Evolutionary conservation across 257 asterid genomes (phyloP), one percentile per base, ranked within the genome.

Genomic region (Gentiana straminea): DNA sequence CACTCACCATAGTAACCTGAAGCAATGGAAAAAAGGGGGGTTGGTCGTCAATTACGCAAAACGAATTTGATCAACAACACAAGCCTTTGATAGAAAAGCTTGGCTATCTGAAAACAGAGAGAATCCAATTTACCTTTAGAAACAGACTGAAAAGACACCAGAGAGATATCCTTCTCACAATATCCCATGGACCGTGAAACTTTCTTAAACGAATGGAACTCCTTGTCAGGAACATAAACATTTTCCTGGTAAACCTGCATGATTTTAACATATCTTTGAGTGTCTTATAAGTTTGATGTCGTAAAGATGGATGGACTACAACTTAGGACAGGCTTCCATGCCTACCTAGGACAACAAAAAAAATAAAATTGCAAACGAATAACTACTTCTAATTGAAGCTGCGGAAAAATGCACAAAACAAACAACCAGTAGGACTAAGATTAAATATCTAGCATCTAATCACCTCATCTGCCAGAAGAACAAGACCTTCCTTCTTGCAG

Each of bases 381-480:
- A 54, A 58, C 36, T 64, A 46, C 11, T 59, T 54, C 32, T 44
- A 15, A 15, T 15, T 15, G 24, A 15, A 15, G 24, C 24, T 15
- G 32, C 32, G 7, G 6, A 44, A 41, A 55, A 36, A 45, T 7
- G 32, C 46, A 52, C 34, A 33, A 50, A 55, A 7, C n/a, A 46
- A 68, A 44, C 45, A 61, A 35, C 2, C 24, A 15, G 13, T 43
- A 53, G 71, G 33, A 54, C 12, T 33, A 51, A 57, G 6, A 13
- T n/a, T 33, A 33, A 8, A 54, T 34, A 33, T 15, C 38, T 9
- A 7, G 13, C 8, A 65, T 56, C 49, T 13, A 62, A 38, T 72
- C 68, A 92, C 99, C 88, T 92, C 99, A 65, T 92, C 99, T 9
- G 99, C 99, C 71, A 92, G 70, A 69, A 92, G 99, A 73, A 88